A percentile compares a stretch with the other conserved stretches of the same genome.
Evolutionary conservation across 2,329 filamentous ascomycete genomes (phyloP).

Genomic region (Sporothrix protearum): DNA sequence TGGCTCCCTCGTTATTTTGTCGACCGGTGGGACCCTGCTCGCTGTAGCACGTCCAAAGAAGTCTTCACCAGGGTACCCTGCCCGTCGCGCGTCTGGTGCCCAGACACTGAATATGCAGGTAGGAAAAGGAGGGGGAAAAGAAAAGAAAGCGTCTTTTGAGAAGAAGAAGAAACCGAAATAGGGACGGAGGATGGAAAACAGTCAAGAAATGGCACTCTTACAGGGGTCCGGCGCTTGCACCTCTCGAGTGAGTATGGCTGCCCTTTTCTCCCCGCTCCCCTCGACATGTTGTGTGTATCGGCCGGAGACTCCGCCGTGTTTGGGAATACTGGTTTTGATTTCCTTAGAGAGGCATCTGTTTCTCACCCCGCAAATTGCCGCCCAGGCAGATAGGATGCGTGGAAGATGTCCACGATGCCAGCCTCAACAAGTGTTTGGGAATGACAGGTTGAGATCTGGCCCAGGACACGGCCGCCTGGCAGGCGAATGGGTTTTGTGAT

Average conservation of each 20-base stretch:
- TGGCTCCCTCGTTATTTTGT: conserved; percentile 7
- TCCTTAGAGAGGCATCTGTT: not conserved
- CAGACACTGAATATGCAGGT: not conserved
- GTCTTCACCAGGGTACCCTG: not conserved
- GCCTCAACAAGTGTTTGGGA: not conserved
- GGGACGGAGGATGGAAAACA: not conserved
- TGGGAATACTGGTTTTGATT: not conserved
- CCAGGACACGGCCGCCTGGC: not conserved
- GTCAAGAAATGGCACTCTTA: not conserved
- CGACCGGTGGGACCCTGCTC: not conserved
- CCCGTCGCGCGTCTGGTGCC: not conserved
- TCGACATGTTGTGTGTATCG: not conserved
- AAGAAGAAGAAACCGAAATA: no score
- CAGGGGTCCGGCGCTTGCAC: conserved; percentile 26
- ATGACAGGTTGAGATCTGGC: not conserved
- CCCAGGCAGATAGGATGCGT: not conserved
- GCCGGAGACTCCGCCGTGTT: not conserved
- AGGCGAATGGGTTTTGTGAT: not conserved
- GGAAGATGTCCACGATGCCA: not conserved
- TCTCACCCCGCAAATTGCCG: not conserved
- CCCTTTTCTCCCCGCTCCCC: not conserved
- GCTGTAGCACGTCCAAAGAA: not conserved
- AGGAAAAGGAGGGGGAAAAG: not conserved
- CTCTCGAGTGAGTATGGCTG: not conserved
- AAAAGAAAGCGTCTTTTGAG: not conserved